Evolutionary conservation across 768 basidiomycete species (phyloP).

Genomic region (Antrodiella citrinella): DNA sequence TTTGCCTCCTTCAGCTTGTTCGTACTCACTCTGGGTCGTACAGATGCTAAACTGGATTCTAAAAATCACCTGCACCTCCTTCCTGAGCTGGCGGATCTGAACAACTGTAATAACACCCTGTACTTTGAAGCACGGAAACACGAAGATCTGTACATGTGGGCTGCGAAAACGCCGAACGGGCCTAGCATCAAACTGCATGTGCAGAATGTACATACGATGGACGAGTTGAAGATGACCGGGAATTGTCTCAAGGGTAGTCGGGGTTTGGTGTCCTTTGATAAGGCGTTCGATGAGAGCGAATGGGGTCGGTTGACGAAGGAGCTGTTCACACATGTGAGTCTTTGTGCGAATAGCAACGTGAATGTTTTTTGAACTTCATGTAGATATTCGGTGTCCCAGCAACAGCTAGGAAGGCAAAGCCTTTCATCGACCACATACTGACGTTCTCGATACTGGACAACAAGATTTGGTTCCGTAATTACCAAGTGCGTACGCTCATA

Average conservation of each 20-base stretch:
- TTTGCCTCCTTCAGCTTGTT: not conserved
- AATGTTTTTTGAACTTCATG: not conserved
- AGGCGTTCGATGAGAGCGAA: constrained; percentile 80
- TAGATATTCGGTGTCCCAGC: constrained; percentile 96
- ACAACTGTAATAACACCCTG: constrained; percentile 95
- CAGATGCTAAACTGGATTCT: constrained; percentile 96
- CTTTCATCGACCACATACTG: constrained; percentile 96
- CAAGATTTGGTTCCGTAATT: constrained; percentile 99
- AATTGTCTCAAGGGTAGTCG: constrained; percentile 96
- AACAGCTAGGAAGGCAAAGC: constrained; percentile 84
- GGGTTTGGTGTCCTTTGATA: constrained; percentile 88
- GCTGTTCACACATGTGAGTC: constrained; percentile 81
- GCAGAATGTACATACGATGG: constrained; percentile 99
- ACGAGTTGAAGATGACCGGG: constrained; percentile 98
- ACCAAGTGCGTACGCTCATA: constrained; percentile 55
- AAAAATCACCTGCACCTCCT: constrained; percentile 89
- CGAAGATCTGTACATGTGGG: constrained; percentile 95
- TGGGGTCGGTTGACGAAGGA: constrained; percentile 88
- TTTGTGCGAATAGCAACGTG: not conserved
- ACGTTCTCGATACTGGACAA: constrained; percentile 93
- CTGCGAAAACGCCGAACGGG: constrained; percentile 93
- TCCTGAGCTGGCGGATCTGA: constrained; percentile 93
- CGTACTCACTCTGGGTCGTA: not conserved
- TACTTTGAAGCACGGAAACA: constrained; percentile 97
- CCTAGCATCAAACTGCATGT: constrained; percentile 97